Percentiles rank a stretch among this genome's conserved stretches.
Conservation (phyloP, 2,329 filamentous ascomycete genomes). For the Pseudomassariella vexata region DNA sequence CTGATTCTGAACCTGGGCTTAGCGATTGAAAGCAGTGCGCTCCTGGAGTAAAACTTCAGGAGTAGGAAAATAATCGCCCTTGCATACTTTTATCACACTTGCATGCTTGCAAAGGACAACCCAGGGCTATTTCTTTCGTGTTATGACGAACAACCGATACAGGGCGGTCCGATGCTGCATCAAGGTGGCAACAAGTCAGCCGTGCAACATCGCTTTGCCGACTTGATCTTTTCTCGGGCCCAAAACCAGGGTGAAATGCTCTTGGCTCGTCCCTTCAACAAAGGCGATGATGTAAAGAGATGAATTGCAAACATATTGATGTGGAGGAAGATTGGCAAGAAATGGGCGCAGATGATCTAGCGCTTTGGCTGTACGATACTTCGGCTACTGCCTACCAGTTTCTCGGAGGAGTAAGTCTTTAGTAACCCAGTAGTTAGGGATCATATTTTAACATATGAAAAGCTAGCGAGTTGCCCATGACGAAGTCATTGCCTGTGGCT, state of each 20-base stretch:
- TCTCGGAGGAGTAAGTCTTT: slow-evolving; percentile 2
- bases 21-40: background rate
- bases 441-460: background rate
- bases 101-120: slow-evolving; percentile 1
- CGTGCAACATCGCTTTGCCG: slow-evolving; percentile 1
- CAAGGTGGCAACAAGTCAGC: background rate
- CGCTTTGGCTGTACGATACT: slow-evolving; percentile 1
- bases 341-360: slow-evolving; percentile 1
- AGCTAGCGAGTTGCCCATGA: background rate
- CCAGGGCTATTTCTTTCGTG: slow-evolving; percentile 1
- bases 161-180: background rate
- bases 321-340: slow-evolving; percentile 3
- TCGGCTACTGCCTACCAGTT: background rate
- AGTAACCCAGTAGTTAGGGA: background rate
- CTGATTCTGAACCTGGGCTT: background rate
- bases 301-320: background rate
- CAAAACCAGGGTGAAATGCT: background rate
- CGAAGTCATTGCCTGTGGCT: background rate
- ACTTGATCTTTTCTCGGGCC: background rate
- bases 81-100: slow-evolving; percentile 2
- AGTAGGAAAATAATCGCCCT: slow-evolving; percentile 1
- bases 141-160: background rate
- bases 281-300: background rate
- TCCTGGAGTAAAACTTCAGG: background rate
- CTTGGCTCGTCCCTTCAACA: no score